A percentile compares a stretch with the other conserved stretches of the same genome.
Conservation (phyloP, 352 stramenopile genomes). For the Aphanomyces invadans region DNA sequence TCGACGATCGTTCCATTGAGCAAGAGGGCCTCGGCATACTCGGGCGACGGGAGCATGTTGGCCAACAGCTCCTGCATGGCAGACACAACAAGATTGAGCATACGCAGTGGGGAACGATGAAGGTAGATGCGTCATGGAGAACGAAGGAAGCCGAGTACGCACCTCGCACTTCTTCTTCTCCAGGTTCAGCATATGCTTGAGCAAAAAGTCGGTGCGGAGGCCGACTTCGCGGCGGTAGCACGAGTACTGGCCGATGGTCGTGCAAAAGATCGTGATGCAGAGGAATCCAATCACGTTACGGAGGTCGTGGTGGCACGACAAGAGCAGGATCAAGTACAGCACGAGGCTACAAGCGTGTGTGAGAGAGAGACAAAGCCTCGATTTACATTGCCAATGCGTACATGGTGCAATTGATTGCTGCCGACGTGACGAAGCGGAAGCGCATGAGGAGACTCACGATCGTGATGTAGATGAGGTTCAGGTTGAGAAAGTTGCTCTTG, state of each 20-base stretch:
- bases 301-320: slow-evolving; percentile 19
- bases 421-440: slow-evolving; percentile 50
- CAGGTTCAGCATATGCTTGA: slow-evolving; percentile 69
- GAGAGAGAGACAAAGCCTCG: not conserved
- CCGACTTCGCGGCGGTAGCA: slow-evolving; percentile 56
- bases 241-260: slow-evolving; percentile 38
- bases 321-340: slow-evolving; percentile 31
- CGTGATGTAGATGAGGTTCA: slow-evolving; percentile 46
- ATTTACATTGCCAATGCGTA: too few relatives aligned
- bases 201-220: slow-evolving; percentile 60
- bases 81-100: too few relatives aligned
- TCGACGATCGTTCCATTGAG: slow-evolving; percentile 68
- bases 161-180: slow-evolving; percentile 69
- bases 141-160: too few relatives aligned
- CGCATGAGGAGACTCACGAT: slow-evolving; percentile 50
- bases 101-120: too few relatives aligned
- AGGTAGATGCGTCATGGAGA: too few relatives aligned
- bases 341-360: slow-evolving; percentile 34
- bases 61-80: slow-evolving; percentile 46
- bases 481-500: slow-evolving; percentile 33
- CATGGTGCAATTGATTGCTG: slow-evolving; percentile 27
- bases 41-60: slow-evolving; percentile 75
- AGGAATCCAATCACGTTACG: slow-evolving; percentile 18
- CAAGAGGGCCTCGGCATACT: slow-evolving; percentile 68
- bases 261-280: slow-evolving; percentile 13